Base-by-base conservation (phyloP, 169 alveolate genomes). In the Plasmodium blacklocki region DNA sequence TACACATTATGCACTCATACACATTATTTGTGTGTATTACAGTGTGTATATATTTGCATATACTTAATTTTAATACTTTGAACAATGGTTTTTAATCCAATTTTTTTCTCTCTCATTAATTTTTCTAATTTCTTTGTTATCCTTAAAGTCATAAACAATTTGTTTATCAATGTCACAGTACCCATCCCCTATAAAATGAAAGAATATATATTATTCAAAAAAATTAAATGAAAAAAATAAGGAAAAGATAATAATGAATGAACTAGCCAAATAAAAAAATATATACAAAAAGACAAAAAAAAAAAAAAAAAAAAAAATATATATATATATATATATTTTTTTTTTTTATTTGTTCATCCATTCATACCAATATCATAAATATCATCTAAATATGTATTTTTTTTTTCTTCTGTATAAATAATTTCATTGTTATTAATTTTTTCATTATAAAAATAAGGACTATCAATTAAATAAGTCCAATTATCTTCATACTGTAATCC, bases 51-150 rank as follows among this genome's bases (percentile, higher is more conserved):
- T 12, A 11, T 29, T 15, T 8, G 1, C 43, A 23, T 32, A 0
- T 49, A 5, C 2, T n/a, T 11, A n/a, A 50, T 32, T 45, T 32
- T 67, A 73, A 49, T 66, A 73, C 50, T 85, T 85, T 3, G 87
- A 66, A 54, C 92, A 85, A 49, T 73, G 88, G 15, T 74, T 66
- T 23, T 62, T 70, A 19, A 78, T 78, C 89, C 89, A 78, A 7
- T 71, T 78, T 59, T 78, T 78, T 71, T 78, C 89, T n/a, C 89
- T 32, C 32, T 29, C 72, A 47, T 78, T 78, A 14, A 78, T 76
- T 71, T 66, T 67, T 56, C 89, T 64, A 15, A 66, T 45, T 52
- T 52, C 60, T 19, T 49, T 78, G 32, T 78, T 71, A 32, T 78
- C 78, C 6, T 21, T 45, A 66, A 78, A 78, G 15, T 32, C 54